Percentiles rank a stretch among this genome's conserved stretches.
Evolutionary conservation across 169 alveolate species (phyloP).

Genomic region (Plasmodium relictum): DNA sequence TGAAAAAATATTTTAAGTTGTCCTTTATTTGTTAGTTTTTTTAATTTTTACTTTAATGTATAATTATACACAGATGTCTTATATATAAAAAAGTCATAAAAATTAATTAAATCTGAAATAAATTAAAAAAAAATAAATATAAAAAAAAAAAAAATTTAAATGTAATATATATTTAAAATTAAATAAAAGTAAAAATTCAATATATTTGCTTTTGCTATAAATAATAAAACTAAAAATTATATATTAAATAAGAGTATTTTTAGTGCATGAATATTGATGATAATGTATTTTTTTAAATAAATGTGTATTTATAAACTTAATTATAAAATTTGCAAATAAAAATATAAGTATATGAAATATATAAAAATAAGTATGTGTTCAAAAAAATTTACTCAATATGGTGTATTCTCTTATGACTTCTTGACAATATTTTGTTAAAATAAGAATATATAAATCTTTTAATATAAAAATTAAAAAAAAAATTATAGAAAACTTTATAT

Average conservation of each 20-base stretch:
- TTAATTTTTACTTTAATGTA: neutral
- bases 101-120: neutral
- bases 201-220: constrained; percentile 1
- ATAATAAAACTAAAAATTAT: constrained; percentile 2
- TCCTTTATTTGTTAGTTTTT: neutral
- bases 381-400: neutral
- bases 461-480: neutral
- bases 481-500: neutral
- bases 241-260: too few species aligned
- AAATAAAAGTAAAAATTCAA: neutral
- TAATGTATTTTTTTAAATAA: too few species aligned
- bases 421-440: neutral
- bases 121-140: neutral
- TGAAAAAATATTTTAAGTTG: neutral
- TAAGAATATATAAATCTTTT: neutral
- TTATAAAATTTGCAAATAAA: constrained; percentile 11
- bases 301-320: too few species aligned
- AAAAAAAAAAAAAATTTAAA: neutral
- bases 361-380: too few species aligned
- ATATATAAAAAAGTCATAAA: neutral
- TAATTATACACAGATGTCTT: neutral
- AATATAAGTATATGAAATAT: neutral
- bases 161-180: neutral
- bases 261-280: too few species aligned
- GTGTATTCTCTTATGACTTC: neutral